Evolutionary conservation across 192 early-diverging fungal genomes (phyloP).

Genomic region (Oehlia diaphana): DNA sequence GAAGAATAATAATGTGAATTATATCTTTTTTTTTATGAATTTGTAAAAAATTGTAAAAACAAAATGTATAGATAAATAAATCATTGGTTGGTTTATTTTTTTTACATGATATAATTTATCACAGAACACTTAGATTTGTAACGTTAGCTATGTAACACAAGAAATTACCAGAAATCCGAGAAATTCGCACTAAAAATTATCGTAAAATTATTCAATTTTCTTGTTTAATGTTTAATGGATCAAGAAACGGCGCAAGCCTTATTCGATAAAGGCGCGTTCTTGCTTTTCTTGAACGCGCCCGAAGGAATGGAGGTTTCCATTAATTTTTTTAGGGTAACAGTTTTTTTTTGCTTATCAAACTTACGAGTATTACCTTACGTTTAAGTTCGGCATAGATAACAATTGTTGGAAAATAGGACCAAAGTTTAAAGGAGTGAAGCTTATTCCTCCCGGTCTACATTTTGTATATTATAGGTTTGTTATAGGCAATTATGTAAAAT

Average conservation of each 20-base stretch:
- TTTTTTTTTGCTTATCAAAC: no score
- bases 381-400: conserved; percentile 87
- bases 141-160: no score
- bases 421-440: conserved; percentile 86
- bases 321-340: background rate
- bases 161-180: no score
- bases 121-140: no score
- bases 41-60: no score
- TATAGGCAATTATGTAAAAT: background rate
- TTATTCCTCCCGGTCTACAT: conserved; percentile 93
- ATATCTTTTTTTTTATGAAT: no score
- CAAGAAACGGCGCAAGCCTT: conserved; percentile 76
- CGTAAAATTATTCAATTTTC: background rate
- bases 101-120: no score
- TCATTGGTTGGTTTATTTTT: no score
- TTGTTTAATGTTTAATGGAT: conserved; percentile 66
- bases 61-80: no score
- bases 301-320: conserved; percentile 47
- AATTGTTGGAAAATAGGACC: conserved; percentile 90
- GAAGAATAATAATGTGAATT: no score
- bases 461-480: conserved; percentile 75
- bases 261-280: conserved; percentile 74
- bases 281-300: conserved; percentile 86
- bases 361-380: background rate
- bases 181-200: background rate